phyloP scores from a whole-genome alignment of 176 grass and related monocot species.

The Paspalum vaginatum region DNA sequence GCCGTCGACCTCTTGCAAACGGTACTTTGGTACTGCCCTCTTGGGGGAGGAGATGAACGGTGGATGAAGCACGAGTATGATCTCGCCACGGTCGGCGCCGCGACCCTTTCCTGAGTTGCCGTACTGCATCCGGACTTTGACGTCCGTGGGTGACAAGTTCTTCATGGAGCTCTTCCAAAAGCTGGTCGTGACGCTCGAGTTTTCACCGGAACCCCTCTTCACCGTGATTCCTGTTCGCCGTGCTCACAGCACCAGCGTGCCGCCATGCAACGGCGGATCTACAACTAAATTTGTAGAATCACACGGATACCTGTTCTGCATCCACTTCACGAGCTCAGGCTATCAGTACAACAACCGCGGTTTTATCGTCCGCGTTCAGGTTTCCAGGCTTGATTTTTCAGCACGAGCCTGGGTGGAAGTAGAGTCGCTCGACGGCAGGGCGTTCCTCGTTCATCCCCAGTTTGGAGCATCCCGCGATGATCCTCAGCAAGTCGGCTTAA shows the following conservation, averaged over 20 bases:
- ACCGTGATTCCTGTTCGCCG: not conserved
- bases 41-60: not conserved
- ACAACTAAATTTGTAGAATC: not conserved
- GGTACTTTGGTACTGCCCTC: not conserved
- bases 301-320: not conserved
- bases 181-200: not conserved
- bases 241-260: too few species aligned
- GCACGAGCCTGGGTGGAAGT: not conserved
- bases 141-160: not conserved
- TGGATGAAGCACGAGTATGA: constrained; percentile 1
- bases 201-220: not conserved
- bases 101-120: too few species aligned
- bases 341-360: not conserved
- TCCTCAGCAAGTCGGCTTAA: not conserved
- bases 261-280: not conserved
- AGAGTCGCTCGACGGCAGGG: not conserved
- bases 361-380: not conserved
- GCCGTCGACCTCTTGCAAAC: not conserved
- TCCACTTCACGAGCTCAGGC: not conserved
- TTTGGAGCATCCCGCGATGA: not conserved
- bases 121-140: not conserved
- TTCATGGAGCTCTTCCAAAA: not conserved
- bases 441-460: not conserved
- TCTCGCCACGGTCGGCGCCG: not conserved
- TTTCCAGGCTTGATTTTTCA: not conserved